A percentile compares a stretch with the other conserved stretches of the same genome.
phyloP scores from a whole-genome alignment of 1,284 basidiomycete species.

The Leccinum subrobustum region DNA sequence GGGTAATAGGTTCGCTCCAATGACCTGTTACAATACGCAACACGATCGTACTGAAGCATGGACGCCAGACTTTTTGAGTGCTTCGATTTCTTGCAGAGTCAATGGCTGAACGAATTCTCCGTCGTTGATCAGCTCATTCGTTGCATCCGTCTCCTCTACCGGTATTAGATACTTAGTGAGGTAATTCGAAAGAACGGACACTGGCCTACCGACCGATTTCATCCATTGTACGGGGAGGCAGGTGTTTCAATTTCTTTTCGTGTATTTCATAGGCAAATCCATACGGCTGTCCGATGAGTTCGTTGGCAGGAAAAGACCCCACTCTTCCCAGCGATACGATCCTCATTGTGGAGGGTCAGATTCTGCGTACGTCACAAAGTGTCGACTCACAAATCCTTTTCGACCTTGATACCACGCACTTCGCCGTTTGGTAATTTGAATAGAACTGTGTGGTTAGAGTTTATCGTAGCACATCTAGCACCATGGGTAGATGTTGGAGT shows the following conservation, averaged over 20 bases:
- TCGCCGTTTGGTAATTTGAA: constrained; percentile 70
- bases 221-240: constrained; percentile 63
- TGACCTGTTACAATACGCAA: constrained; percentile 4
- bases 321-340: constrained; percentile 68
- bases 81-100: constrained; percentile 78
- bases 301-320: constrained; percentile 68
- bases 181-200: background rate
- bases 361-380: background rate
- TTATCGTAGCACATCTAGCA: constrained; percentile 42
- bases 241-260: constrained; percentile 60
- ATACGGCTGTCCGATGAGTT: constrained; percentile 71
- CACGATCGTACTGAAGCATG: constrained; percentile 61
- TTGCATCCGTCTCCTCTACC: constrained; percentile 86
- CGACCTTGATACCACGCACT: constrained; percentile 62
- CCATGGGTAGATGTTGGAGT: constrained; percentile 3
- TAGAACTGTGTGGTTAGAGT: constrained; percentile 62
- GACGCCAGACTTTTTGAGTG: constrained; percentile 72
- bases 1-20: constrained; percentile 13
- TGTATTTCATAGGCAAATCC: constrained; percentile 78
- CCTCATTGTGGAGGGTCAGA: constrained; percentile 38
- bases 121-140: constrained; percentile 86
- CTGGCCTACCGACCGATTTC: constrained; percentile 61
- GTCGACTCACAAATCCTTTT: constrained; percentile 58
- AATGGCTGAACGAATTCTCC: constrained; percentile 77
- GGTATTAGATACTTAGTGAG: constrained; percentile 9